Conservation (phyloP, 768 basidiomycete species). For the Candolleomyces eurysporus region DNA sequence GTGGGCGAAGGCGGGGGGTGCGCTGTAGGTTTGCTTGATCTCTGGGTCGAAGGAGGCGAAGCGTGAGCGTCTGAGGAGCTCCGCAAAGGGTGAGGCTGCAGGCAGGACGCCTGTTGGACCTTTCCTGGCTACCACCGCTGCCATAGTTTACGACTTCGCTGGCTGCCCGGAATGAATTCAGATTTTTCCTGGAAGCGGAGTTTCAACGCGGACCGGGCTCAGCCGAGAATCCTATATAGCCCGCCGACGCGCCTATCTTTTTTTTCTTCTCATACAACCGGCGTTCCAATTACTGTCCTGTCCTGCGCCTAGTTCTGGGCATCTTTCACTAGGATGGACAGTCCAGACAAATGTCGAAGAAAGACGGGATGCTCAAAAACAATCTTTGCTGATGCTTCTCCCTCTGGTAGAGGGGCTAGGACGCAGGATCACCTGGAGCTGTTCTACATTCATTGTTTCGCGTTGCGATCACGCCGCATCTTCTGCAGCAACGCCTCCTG, state of each 20-base stretch:
- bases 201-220: slow-evolving; percentile 1
- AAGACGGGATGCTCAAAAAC: slow-evolving; percentile 74
- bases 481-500: background rate
- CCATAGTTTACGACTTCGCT: background rate
- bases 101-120: slow-evolving; percentile 18
- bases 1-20: slow-evolving; percentile 65
- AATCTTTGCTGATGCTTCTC: slow-evolving; percentile 91
- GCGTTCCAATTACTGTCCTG: slow-evolving; percentile 83
- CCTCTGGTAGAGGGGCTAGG: slow-evolving; percentile 86
- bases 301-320: slow-evolving; percentile 44
- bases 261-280: slow-evolving; percentile 37
- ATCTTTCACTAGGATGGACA: slow-evolving; percentile 54
- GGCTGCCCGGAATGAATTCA: background rate
- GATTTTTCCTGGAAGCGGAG: slow-evolving; percentile 4
- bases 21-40: slow-evolving; percentile 76
- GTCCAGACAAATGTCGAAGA: slow-evolving; percentile 94
- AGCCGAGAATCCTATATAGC: slow-evolving; percentile 32
- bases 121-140: background rate
- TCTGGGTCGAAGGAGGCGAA: slow-evolving; percentile 77
- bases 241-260: slow-evolving; percentile 1
- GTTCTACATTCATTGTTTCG: slow-evolving; percentile 47
- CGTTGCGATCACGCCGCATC: background rate
- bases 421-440: slow-evolving; percentile 92
- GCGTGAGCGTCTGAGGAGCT: slow-evolving; percentile 76
- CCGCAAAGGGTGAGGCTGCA: slow-evolving; percentile 68